Percentiles rank a stretch among this genome's conserved stretches.
Evolutionary conservation across 306 rosid genomes (phyloP).

Genomic region (Dryas alaskensis): DNA sequence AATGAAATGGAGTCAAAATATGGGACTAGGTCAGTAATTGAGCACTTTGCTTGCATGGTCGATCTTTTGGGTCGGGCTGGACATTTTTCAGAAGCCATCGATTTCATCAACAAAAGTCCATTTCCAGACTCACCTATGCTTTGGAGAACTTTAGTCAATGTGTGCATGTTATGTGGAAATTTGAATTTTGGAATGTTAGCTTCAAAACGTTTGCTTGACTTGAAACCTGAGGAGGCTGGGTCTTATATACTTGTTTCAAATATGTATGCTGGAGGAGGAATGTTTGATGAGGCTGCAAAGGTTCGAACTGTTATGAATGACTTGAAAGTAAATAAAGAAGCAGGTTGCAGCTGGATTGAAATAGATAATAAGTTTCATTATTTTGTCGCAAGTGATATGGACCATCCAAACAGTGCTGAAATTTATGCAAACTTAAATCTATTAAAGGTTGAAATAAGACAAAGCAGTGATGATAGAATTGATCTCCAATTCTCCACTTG

Average conservation of each 20-base stretch:
- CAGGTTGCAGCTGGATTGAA: slow-evolving; percentile 54
- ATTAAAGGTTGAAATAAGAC: slow-evolving; percentile 26
- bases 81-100: slow-evolving; percentile 31
- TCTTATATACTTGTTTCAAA: slow-evolving; percentile 48
- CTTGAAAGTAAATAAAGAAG: slow-evolving; percentile 45
- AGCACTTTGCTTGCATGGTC: slow-evolving; percentile 46
- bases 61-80: slow-evolving; percentile 45
- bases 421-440: slow-evolving; percentile 41
- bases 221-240: slow-evolving; percentile 49
- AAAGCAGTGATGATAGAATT: neutral
- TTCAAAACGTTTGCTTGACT: slow-evolving; percentile 41
- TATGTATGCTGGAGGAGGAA: slow-evolving; percentile 48
- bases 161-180: slow-evolving; percentile 40
- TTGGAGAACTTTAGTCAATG: slow-evolving; percentile 53
- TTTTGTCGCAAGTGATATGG: slow-evolving; percentile 47
- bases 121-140: slow-evolving; percentile 43
- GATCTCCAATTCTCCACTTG: neutral
- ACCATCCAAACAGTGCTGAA: slow-evolving; percentile 44
- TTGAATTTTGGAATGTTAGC: slow-evolving; percentile 40
- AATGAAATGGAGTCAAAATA: slow-evolving; percentile 42
- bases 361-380: slow-evolving; percentile 40
- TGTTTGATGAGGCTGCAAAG: slow-evolving; percentile 50
- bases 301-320: slow-evolving; percentile 52
- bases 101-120: slow-evolving; percentile 37
- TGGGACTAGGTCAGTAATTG: slow-evolving; percentile 37